Evolutionary conservation across 1,139 yeast species (phyloP).

Genomic region (Kurtzmaniella natalensis): DNA sequence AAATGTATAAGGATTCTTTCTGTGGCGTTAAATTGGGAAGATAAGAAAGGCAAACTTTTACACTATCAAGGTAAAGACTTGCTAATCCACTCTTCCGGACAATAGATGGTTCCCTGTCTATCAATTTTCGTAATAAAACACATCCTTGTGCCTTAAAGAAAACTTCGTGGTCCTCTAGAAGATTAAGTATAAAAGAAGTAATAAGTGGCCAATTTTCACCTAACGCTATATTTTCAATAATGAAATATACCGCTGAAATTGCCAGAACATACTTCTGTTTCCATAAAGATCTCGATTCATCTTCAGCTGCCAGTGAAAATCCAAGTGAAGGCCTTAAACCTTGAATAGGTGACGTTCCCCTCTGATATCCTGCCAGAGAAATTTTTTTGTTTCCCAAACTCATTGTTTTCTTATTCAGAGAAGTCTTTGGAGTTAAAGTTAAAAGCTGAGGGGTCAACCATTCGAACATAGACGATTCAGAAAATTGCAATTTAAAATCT

Average conservation of each 20-base stretch:
- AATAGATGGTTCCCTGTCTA: constrained; percentile 13
- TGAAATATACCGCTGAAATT: constrained; percentile 26
- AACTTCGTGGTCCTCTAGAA: constrained; percentile 49
- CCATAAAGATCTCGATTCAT: constrained; percentile 28
- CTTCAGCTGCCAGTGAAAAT: constrained; percentile 13
- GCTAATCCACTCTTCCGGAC: constrained; percentile 37
- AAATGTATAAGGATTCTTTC: constrained; percentile 17
- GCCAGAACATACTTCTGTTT: constrained; percentile 21
- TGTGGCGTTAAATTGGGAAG: constrained; percentile 44
- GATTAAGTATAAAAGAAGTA: constrained; percentile 46
- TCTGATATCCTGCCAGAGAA: constrained; percentile 6
- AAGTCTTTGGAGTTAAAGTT: constrained; percentile 8
- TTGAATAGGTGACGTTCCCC: constrained; percentile 5
- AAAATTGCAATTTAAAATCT: too few species aligned
- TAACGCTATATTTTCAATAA: constrained; percentile 16
- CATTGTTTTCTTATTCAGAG: neutral
- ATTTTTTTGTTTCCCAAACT: neutral
- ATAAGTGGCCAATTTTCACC: constrained; percentile 38
- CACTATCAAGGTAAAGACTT: constrained; percentile 37
- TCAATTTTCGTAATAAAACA: constrained; percentile 22
- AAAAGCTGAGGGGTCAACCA: constrained; percentile 4
- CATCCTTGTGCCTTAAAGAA: constrained; percentile 42
- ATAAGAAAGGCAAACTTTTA: constrained; percentile 37
- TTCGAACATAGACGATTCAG: too few species aligned
- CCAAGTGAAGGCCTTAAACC: constrained; percentile 29